Evolutionary conservation across 2,329 filamentous ascomycete species (phyloP), one percentile per base, ranked within the genome.

Genomic region (Thelonectria discophora): DNA sequence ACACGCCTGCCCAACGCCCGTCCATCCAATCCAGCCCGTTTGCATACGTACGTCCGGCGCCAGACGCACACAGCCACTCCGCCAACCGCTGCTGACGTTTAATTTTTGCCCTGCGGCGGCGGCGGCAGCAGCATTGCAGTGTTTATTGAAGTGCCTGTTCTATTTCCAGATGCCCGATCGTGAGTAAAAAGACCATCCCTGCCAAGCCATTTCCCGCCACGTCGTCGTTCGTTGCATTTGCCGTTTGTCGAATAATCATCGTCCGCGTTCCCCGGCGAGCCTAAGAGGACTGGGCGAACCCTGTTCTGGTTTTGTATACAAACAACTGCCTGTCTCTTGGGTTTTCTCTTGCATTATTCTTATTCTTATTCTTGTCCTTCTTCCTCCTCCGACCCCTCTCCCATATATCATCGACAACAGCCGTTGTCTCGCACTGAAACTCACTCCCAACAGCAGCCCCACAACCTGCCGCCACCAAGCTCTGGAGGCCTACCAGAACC

Each of bases 81-180:
- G 56, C 69, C 62, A 63, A 37, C 27, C 27, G 9, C 27, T 24
- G 69, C 69, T 71, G 69, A 71, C 69, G 69, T 70, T 72, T 57
- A 60, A 55, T 65, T 61, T 69, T 70, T 55, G 65, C 68, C 27
- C 67, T 49, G 67, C 21, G 21, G 6, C 21, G 6, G 21, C 21
- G 6, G 51, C 52, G 30, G 34, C 34, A 13, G 4, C 15, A 5
- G 11, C 34, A 15, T 24, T 24, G 6, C 21, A 24, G 21, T 6
- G 21, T 24, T 37, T 37, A 37, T 37, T 37, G 34, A 37, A 37
- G 15, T 37, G 34, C 10, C 30, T 27, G 40, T 61, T 57, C 20
- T 58, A 20, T 37, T 52, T 8, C 18, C 48, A 58, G 53, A 54
- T 47, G 51, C 30, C 39, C 18, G 32, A 49, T 51, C 21, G 11